Evolutionary conservation across 768 basidiomycete species (phyloP).

Genomic region (Tylopilus sp.): DNA sequence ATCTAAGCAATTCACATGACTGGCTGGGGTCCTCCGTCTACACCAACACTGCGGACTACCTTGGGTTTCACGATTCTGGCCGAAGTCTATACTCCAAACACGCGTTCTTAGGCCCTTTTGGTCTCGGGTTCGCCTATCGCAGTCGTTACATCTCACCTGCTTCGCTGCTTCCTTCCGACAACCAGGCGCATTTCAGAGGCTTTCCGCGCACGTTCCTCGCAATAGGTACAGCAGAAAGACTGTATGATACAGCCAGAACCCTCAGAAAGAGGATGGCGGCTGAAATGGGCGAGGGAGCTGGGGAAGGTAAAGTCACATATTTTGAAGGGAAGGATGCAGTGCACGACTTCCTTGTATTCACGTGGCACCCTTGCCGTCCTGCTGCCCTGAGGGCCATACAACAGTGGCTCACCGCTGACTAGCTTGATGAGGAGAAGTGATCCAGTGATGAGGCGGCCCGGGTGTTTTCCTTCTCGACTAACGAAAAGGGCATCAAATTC

Average conservation of each 20-base stretch:
- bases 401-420: conserved; percentile 35
- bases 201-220: conserved; percentile 63
- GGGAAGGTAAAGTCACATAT: conserved; percentile 40
- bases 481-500: too few species aligned
- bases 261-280: conserved; percentile 46
- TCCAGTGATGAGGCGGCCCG: too few species aligned
- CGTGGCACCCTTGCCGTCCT: conserved; percentile 50
- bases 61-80: conserved; percentile 5
- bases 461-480: too few species aligned
- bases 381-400: conserved; percentile 47
- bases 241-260: conserved; percentile 50
- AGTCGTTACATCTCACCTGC: conserved; percentile 62
- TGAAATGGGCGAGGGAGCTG: conserved; percentile 40
- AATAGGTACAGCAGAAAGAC: conserved; percentile 53
- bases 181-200: conserved; percentile 43
- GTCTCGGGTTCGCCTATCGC: conserved; percentile 39
- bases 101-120: conserved; percentile 49
- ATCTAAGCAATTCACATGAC: conserved; percentile 40
- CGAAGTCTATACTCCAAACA: conserved; percentile 32
- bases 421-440: background rate
- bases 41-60: conserved; percentile 34
- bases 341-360: conserved; percentile 53
- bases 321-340: conserved; percentile 49
- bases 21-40: conserved; percentile 37
- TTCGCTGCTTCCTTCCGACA: conserved; percentile 36